phyloP scores from a whole-genome alignment of 2,329 filamentous ascomycete genomes.

The Stagonosporopsis chrysanthemi region DNA sequence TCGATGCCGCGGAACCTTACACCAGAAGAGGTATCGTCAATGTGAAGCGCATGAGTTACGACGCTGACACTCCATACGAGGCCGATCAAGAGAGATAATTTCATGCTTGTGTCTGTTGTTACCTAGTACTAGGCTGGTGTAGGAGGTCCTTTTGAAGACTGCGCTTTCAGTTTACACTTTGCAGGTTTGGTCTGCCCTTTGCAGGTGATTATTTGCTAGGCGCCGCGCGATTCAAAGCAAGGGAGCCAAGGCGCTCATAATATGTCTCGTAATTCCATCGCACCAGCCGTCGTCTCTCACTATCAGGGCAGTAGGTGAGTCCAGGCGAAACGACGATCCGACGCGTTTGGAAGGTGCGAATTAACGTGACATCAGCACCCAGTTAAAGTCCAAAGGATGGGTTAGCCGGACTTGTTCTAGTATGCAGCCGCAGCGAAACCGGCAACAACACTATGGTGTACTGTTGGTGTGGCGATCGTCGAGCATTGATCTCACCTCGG shows the following conservation, averaged over 20 bases:
- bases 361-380: slow-evolving; percentile 13
- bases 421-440: background rate
- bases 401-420: background rate
- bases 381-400: background rate
- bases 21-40: slow-evolving; percentile 18
- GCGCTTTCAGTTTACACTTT: background rate
- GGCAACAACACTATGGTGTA: slow-evolving; percentile 1
- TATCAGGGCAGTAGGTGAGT: slow-evolving; percentile 6
- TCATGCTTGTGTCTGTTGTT: slow-evolving; percentile 15
- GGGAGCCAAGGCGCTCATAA: slow-evolving; percentile 7
- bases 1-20: slow-evolving; percentile 55
- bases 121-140: background rate
- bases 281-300: slow-evolving; percentile 1
- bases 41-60: slow-evolving; percentile 12
- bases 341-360: slow-evolving; percentile 12
- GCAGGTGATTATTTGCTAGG: background rate
- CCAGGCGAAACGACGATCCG: slow-evolving; percentile 2
- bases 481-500: slow-evolving; percentile 2
- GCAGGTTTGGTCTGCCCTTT: background rate
- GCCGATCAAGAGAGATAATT: slow-evolving; percentile 12
- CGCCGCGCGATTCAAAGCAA: slow-evolving; percentile 14
- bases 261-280: slow-evolving; percentile 10
- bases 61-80: slow-evolving; percentile 16
- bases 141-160: slow-evolving; percentile 1
- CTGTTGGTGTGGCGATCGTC: slow-evolving; percentile 6